A percentile compares a stretch with the other conserved stretches of the same genome.
phyloP scores from a whole-genome alignment of 805 yeast genomes.

The Spathaspora sp. region DNA sequence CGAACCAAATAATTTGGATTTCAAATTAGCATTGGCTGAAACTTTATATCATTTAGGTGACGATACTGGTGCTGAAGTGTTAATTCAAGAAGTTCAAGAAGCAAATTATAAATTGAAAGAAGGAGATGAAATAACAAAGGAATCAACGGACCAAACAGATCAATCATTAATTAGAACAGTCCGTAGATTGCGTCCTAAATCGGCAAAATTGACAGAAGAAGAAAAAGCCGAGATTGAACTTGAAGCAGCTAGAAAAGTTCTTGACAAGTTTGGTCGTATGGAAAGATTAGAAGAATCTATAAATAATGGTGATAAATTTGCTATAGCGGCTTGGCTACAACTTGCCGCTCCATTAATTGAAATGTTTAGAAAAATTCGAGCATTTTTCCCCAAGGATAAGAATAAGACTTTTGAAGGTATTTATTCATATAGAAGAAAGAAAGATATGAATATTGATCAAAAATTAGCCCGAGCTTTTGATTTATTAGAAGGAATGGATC shows the following conservation, averaged over 20 bases:
- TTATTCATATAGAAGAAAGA: slow-evolving; percentile 56
- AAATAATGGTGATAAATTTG: slow-evolving; percentile 45
- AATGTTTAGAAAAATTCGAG: slow-evolving; percentile 71
- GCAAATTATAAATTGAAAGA: slow-evolving; percentile 2
- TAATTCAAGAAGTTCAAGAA: slow-evolving; percentile 52
- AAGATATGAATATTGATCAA: slow-evolving; percentile 66
- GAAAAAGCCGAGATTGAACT: slow-evolving; percentile 56
- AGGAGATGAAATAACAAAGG: background rate
- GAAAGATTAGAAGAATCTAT: slow-evolving; percentile 42
- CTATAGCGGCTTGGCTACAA: slow-evolving; percentile 77
- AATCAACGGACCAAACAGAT: background rate
- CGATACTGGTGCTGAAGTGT: slow-evolving; percentile 48
- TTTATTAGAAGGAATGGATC: slow-evolving; percentile 54
- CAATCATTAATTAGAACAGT: slow-evolving; percentile 15
- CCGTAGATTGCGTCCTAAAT: slow-evolving; percentile 9
- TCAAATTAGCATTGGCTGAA: slow-evolving; percentile 78
- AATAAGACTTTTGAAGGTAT: slow-evolving; percentile 68
- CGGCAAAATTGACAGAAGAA: slow-evolving; percentile 28
- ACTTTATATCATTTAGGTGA: slow-evolving; percentile 66
- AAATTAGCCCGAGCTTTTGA: slow-evolving; percentile 65
- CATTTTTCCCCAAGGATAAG: slow-evolving; percentile 75
- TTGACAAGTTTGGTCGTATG: slow-evolving; percentile 53
- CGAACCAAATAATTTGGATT: slow-evolving; percentile 66
- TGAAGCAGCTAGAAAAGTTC: slow-evolving; percentile 53
- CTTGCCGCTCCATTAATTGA: slow-evolving; percentile 80